Base-by-base conservation (phyloP, 2,329 filamentous ascomycete genomes). In the Clonostachys rhizophaga region DNA sequence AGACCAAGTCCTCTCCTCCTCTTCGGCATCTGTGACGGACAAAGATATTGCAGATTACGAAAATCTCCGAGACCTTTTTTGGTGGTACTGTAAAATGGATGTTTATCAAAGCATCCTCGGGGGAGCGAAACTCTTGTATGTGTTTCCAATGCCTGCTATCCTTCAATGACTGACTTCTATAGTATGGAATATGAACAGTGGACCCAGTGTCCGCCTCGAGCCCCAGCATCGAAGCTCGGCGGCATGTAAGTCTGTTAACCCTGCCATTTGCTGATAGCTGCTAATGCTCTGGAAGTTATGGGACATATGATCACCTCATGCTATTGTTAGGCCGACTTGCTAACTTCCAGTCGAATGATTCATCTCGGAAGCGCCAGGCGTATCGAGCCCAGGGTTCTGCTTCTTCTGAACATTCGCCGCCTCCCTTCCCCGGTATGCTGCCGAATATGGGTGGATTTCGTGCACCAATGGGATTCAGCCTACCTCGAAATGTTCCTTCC, bases 81-180 rank as follows among this genome's bases (percentile, higher is more conserved):
- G 92, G 91, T 96, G 91, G 88, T 96, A 91, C 62, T 86, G 81
- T 57, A 95, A 96, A 65, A 94, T 96, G 73, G 94, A 97, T 63
- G 83, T 88, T 9, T 95, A 92, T 56, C 92, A 96, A 63, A 91
- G 89, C 61, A 81, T 96, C 50, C 72, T 97, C 20, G 94, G 91
- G 54, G 92, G 90, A 9, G 91, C 92, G 40, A 79, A 79, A 51
- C 72, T 95, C 42, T 85, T 96, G 90, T 96, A 72, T 77, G 90
- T 78, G 20, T 9, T 16, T 10, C 13, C 35, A 20, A 34, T 6
- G 18, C 10, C 34, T n/a, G 20, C 4, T 47, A 14, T 11, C 17
- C 14, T 30, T 35, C n/a, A 34, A 20, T 50, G 34, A 33, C 61
- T 65, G 41, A 65, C 49, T 30, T 17, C 3, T 20, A 8, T 45